Evolutionary conservation across 2,329 filamentous ascomycete genomes (phyloP), one percentile per base, ranked within the genome.

Genomic region (Phialocephala subalpina): DNA sequence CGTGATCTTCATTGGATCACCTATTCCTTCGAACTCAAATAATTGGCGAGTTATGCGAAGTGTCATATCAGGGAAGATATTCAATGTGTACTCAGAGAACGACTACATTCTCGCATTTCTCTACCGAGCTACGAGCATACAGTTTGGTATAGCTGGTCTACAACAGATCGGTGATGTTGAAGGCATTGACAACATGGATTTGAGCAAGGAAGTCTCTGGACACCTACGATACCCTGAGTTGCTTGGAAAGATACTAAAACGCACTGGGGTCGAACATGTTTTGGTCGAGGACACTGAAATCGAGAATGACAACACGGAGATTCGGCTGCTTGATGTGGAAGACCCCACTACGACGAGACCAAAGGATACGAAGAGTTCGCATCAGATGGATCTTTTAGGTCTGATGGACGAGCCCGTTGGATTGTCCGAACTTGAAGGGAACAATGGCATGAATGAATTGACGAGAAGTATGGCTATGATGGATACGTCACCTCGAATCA

Each of bases 41-140:
- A 88, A 92, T 61, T 97, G 95, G 94, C 84, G 91, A 33, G 84
- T 88, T 6, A 85, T 97, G 75, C 89, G 92, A 69, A 90, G 88
- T 65, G 92, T 95, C 2, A 93, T 97, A 3, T 86, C 88, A 47
- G 94, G 94, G 0, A 88, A 94, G 25, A 83, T 97, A n/a, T 85
- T 97, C 74, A 98, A 97, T 72, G 93, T 96, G 3, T 97, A 90
- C 77, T 97, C 92, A 0, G 89, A 91, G 60, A 92, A 93, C 56
- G 95, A 98, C 77, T 94, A 93, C 70, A 89, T 97, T 27, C 88
- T 98, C 2, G 94, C 89, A 0, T 97, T 97, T 76, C 82, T 97
- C 45, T 97, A 95, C 77, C 90, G 95, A 59, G 92, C 89, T 2
- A 92, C 91, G 62, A 93, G 90, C 71, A 86, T 95, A 58, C 90